phyloP scores from a whole-genome alignment of 164 flowering plant genomes.

The Vitis rupestris region DNA sequence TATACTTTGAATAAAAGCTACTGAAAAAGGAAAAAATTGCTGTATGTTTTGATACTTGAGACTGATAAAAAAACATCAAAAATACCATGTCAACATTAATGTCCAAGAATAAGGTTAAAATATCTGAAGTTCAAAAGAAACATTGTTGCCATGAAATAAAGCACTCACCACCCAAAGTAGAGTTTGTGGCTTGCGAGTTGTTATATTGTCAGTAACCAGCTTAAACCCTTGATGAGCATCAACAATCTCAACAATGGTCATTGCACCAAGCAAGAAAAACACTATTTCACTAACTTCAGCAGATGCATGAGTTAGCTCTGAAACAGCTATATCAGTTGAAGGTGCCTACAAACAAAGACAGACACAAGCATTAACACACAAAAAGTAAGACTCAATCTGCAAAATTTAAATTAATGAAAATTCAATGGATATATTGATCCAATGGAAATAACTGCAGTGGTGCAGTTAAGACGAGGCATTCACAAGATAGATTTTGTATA shows the following conservation, averaged over 20 bases:
- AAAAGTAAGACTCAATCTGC: not conserved
- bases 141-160: not conserved
- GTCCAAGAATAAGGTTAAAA: too few relatives aligned
- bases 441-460: too few relatives aligned
- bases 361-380: not conserved
- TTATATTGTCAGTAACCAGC: slow-evolving; percentile 92
- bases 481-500: too few relatives aligned
- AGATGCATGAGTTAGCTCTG: slow-evolving; percentile 81
- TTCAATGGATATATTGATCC: too few relatives aligned
- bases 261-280: slow-evolving; percentile 98
- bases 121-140: too few relatives aligned
- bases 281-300: slow-evolving; percentile 98
- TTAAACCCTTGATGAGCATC: slow-evolving; percentile 99
- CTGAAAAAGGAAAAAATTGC: too few relatives aligned
- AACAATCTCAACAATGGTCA: slow-evolving; percentile 97
- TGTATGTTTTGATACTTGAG: too few relatives aligned
- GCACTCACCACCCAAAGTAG: slow-evolving; percentile 97
- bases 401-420: not conserved
- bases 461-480: too few relatives aligned
- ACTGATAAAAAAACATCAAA: too few relatives aligned
- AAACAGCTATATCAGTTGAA: slow-evolving; percentile 83
- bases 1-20: too few relatives aligned
- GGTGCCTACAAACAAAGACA: slow-evolving; percentile 66
- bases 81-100: too few relatives aligned
- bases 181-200: slow-evolving; percentile 83